Evolutionary conservation across 768 basidiomycete genomes (phyloP).

Genomic region (Agaricus blazei): DNA sequence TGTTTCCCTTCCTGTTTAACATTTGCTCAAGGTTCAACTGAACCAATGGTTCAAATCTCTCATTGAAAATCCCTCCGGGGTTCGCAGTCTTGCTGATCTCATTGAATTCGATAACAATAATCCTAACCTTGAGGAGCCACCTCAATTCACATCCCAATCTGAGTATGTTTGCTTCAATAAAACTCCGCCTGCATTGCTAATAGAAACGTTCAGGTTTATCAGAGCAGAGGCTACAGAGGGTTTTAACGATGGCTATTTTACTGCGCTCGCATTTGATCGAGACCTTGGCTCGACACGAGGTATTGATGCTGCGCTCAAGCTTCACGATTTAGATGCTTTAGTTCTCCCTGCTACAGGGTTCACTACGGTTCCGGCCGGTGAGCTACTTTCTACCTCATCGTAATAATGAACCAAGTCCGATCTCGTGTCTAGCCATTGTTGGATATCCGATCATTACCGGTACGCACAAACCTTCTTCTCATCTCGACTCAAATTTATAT

Average conservation of each 20-base stretch:
- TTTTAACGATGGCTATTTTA: slow-evolving; percentile 37
- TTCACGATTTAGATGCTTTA: slow-evolving; percentile 45
- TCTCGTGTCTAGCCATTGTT: slow-evolving; percentile 39
- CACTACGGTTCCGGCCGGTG: slow-evolving; percentile 35
- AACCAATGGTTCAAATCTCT: slow-evolving; percentile 43
- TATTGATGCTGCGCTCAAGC: slow-evolving; percentile 47
- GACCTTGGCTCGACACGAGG: slow-evolving; percentile 47
- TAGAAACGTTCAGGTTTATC: slow-evolving; percentile 26
- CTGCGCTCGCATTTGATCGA: slow-evolving; percentile 37
- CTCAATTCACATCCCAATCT: slow-evolving; percentile 32
- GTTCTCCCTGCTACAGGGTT: slow-evolving; percentile 41
- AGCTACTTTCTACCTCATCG: not conserved
- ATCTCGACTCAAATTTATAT: no score
- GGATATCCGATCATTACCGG: slow-evolving; percentile 67
- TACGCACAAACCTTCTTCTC: slow-evolving; percentile 17
- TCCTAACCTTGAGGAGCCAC: slow-evolving; percentile 41
- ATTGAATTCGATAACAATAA: slow-evolving; percentile 54
- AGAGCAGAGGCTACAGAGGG: slow-evolving; percentile 33
- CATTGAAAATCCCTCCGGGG: slow-evolving; percentile 49
- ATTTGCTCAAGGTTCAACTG: slow-evolving; percentile 40
- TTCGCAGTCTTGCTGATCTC: slow-evolving; percentile 49
- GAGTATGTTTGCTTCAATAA: slow-evolving; percentile 19
- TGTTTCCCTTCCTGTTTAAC: not conserved
- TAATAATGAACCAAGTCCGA: slow-evolving; percentile 11
- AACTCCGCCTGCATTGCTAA: not conserved